phyloP scores from a whole-genome alignment of 148 eudicot species.

The Suaeda aralocaspica region DNA sequence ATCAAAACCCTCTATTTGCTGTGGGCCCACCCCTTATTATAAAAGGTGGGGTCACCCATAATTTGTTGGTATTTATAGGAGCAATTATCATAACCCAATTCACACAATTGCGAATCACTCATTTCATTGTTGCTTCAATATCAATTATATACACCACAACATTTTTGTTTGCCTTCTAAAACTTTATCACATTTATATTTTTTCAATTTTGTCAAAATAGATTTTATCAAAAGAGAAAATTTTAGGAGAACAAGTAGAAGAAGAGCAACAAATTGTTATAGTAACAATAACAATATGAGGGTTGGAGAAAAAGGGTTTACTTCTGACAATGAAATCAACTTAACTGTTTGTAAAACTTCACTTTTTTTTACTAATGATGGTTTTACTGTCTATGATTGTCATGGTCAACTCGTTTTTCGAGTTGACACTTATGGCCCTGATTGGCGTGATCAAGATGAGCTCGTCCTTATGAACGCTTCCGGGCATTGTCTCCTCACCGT shows the following conservation, averaged over 20 bases:
- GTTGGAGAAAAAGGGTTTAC: slow-evolving; percentile 27
- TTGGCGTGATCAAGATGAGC: slow-evolving; percentile 47
- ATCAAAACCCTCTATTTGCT: too few species aligned
- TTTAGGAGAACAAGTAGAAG: not conserved
- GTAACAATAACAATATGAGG: not conserved
- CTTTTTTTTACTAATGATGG: slow-evolving; percentile 80
- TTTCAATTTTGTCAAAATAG: too few species aligned
- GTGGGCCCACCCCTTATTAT: too few species aligned
- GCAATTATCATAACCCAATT: too few species aligned
- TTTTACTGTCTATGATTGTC: slow-evolving; percentile 59
- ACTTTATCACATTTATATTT: too few species aligned
- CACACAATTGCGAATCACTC: too few species aligned
- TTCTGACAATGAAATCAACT: slow-evolving; percentile 39
- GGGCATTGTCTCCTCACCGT: slow-evolving; percentile 85
- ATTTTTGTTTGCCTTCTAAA: not conserved
- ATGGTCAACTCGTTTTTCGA: slow-evolving; percentile 64
- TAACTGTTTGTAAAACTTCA: slow-evolving; percentile 70
- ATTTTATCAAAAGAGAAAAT: not conserved
- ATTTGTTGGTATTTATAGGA: too few species aligned
- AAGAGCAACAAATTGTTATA: too few species aligned
- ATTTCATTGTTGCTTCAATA: too few species aligned
- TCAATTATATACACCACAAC: not conserved
- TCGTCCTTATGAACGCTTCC: slow-evolving; percentile 74
- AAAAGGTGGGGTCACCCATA: too few species aligned
- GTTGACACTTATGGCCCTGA: slow-evolving; percentile 80